These are phyloP conservation scores for Aspergillus haitiensis DNA, from an alignment of 495 filamentous ascomycete species.

Conservation along the genomic window DNA sequence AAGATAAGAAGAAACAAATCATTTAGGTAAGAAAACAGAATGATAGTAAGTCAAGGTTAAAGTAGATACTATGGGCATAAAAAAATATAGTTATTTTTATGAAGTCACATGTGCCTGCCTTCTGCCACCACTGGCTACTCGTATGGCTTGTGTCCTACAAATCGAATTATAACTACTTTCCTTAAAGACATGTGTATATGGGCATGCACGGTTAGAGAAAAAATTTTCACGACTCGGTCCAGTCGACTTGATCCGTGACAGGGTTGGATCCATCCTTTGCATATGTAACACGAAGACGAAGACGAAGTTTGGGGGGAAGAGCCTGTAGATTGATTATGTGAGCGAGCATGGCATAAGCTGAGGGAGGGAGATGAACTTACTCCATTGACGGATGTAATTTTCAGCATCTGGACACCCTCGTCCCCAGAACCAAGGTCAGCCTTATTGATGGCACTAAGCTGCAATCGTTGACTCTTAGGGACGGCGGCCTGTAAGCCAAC, in stretches of 20 bases:
- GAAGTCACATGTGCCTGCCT: not conserved
- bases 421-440: conserved; percentile 71
- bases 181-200: conserved; percentile 1
- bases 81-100: not conserved
- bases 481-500: conserved; percentile 91
- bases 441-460: conserved; percentile 82
- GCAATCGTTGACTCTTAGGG: conserved; percentile 90
- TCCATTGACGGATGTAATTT: conserved; percentile 76
- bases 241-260: conserved; percentile 92
- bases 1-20: not conserved
- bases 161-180: not conserved
- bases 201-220: not conserved
- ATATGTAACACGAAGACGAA: conserved; percentile 84
- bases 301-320: conserved; percentile 68
- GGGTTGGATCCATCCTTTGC: conserved; percentile 63
- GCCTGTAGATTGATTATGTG: conserved; percentile 43
- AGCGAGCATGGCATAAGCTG: too few relatives aligned
- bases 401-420: conserved; percentile 87
- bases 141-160: not conserved
- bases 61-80: conserved; percentile 3
- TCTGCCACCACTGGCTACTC: not conserved
- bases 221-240: conserved; percentile 68
- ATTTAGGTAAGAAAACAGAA: not conserved
- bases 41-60: not conserved
- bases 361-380: conserved; percentile 64